Evolutionary conservation across 352 stramenopile genomes (phyloP).

Genomic region (Aphanomyces euteiches): DNA sequence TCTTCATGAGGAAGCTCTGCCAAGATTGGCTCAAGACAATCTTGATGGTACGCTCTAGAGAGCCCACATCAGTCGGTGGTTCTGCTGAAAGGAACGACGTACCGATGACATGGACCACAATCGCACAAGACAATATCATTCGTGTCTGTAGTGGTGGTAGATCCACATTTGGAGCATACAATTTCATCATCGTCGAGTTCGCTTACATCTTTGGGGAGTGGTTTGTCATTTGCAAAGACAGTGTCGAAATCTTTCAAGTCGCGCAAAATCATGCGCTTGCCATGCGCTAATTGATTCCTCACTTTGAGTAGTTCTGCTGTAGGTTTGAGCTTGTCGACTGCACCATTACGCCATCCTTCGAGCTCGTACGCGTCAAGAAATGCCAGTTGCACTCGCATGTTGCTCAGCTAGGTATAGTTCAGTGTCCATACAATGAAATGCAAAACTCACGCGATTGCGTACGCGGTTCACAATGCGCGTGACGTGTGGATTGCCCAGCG

Average conservation of each 20-base stretch:
- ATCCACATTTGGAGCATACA: conserved; percentile 68
- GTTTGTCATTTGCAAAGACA: conserved; percentile 44
- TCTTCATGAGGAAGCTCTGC: conserved; percentile 57
- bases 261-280: conserved; percentile 49
- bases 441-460: conserved; percentile 18
- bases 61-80: background rate
- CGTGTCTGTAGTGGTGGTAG: conserved; percentile 55
- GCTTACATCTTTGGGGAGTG: conserved; percentile 20
- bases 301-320: conserved; percentile 59
- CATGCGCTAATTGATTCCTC: conserved; percentile 48
- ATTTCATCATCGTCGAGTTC: conserved; percentile 44
- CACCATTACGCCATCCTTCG: conserved; percentile 74
- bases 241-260: conserved; percentile 41
- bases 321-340: conserved; percentile 75
- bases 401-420: conserved; percentile 40
- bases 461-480: conserved; percentile 22
- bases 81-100: background rate
- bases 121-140: conserved; percentile 86
- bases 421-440: background rate
- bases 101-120: conserved; percentile 58
- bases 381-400: conserved; percentile 57
- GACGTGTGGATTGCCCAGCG: conserved; percentile 18
- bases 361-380: conserved; percentile 82
- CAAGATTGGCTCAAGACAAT: conserved; percentile 61
- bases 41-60: conserved; percentile 62